Conservation (phyloP, 495 filamentous ascomycete species). For the Daldinia loculata region DNA sequence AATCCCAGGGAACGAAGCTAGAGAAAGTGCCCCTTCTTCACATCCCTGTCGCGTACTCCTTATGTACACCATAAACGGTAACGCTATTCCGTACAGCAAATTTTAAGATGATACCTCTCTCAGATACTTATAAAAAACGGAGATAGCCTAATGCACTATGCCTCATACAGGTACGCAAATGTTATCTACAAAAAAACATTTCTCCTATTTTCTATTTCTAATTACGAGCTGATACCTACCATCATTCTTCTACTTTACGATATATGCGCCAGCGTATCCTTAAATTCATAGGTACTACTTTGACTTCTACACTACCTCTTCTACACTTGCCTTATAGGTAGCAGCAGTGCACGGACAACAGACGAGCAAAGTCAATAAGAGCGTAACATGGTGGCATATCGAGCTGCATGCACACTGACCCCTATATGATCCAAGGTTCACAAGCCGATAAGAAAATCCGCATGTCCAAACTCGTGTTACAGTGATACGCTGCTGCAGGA, state of each 20-base stretch:
- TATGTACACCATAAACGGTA: background rate
- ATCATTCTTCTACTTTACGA: background rate
- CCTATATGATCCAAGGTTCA: slow-evolving; percentile 26
- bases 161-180: background rate
- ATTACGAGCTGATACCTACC: background rate
- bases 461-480: slow-evolving; percentile 31
- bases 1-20: slow-evolving; percentile 12
- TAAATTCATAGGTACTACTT: no score
- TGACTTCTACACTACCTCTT: background rate
- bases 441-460: slow-evolving; percentile 15
- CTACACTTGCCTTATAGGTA: background rate
- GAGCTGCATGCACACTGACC: slow-evolving; percentile 13
- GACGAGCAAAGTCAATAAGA: slow-evolving; percentile 15
- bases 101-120: background rate
- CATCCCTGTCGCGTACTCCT: background rate
- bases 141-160: background rate
- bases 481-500: slow-evolving; percentile 35
- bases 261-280: background rate
- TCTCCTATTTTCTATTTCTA: slow-evolving; percentile 12
- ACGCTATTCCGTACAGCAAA: background rate
- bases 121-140: background rate
- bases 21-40: background rate
- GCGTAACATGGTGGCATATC: slow-evolving; percentile 30
- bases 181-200: background rate
- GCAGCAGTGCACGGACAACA: background rate